phyloP scores from a whole-genome alignment of 441 rosid species.

The Jatropha multifida region DNA sequence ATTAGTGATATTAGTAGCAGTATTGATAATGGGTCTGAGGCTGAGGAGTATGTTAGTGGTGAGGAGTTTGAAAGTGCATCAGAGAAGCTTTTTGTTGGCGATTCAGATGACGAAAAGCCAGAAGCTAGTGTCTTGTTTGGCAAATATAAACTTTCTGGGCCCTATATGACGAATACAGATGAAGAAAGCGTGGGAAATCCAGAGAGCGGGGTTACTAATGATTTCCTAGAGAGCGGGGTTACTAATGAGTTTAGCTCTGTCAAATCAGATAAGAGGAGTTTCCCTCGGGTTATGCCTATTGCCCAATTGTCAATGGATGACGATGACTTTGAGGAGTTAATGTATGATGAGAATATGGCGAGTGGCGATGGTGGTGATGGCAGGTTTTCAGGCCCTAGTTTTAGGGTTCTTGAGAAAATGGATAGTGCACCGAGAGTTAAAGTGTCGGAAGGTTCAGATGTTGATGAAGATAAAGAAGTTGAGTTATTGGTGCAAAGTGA shows the following conservation, averaged over 20 bases:
- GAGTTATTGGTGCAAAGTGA: constrained; percentile 7
- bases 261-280: constrained; percentile 25
- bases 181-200: constrained; percentile 36
- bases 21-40: constrained; percentile 31
- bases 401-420: constrained; percentile 13
- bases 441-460: constrained; percentile 6
- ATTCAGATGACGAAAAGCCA: constrained; percentile 34
- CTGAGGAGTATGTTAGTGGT: constrained; percentile 40
- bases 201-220: constrained; percentile 31
- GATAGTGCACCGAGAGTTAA: constrained; percentile 33
- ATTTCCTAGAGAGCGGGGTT: constrained; percentile 33
- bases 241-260: constrained; percentile 25
- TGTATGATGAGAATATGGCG: constrained; percentile 33
- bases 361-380: constrained; percentile 34
- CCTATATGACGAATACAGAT: constrained; percentile 31
- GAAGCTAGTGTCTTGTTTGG: constrained; percentile 29
- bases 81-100: constrained; percentile 31
- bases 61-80: constrained; percentile 55
- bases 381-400: constrained; percentile 25
- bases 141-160: constrained; percentile 27
- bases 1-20: constrained; percentile 23
- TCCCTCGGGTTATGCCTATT: constrained; percentile 40
- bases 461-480: constrained; percentile 31
- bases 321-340: constrained; percentile 41
- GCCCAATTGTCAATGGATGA: constrained; percentile 64